These are phyloP conservation scores for Casuarina glauca DNA, from an alignment of 306 rosid species.

Conservation along the genomic window DNA sequence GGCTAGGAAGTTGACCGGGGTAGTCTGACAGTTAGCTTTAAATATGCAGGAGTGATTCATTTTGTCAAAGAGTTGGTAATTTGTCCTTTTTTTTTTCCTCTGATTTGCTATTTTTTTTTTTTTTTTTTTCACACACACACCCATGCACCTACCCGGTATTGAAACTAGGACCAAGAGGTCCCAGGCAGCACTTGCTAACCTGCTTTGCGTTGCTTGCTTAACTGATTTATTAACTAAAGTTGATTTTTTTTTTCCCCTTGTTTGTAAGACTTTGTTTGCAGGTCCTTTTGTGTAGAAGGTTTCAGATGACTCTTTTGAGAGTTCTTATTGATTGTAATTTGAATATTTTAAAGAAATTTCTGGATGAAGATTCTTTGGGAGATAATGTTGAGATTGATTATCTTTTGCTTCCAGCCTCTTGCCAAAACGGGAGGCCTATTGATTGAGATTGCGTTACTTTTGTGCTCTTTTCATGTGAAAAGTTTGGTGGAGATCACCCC, in stretches of 20 bases:
- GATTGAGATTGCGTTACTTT: conserved; percentile 65
- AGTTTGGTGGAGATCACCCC: conserved; percentile 22
- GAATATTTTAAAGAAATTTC: conserved; percentile 29
- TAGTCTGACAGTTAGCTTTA: conserved; percentile 41
- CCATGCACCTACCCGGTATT: no score
- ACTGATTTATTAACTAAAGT: neutral
- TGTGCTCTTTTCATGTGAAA: conserved; percentile 26
- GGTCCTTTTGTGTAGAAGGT: conserved; percentile 63
- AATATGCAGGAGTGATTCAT: conserved; percentile 44
- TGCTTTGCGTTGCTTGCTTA: neutral
- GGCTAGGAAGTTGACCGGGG: conserved; percentile 55
- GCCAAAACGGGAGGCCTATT: conserved; percentile 22
- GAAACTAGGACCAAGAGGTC: no score
- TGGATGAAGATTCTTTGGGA: conserved; percentile 26
- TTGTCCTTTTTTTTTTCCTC: conserved; percentile 11
- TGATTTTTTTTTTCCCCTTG: neutral
- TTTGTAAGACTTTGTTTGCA: conserved; percentile 32
- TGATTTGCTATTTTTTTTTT: neutral
- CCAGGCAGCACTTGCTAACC: no score
- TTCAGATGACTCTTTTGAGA: conserved; percentile 57
- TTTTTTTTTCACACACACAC: no score
- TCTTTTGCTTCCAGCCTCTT: conserved; percentile 69
- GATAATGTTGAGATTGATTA: conserved; percentile 57
- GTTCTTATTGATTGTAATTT: conserved; percentile 43
- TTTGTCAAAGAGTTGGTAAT: conserved; percentile 57